phyloP scores from a whole-genome alignment of 2,329 filamentous ascomycete genomes.

The Venturiaceae sp. region DNA sequence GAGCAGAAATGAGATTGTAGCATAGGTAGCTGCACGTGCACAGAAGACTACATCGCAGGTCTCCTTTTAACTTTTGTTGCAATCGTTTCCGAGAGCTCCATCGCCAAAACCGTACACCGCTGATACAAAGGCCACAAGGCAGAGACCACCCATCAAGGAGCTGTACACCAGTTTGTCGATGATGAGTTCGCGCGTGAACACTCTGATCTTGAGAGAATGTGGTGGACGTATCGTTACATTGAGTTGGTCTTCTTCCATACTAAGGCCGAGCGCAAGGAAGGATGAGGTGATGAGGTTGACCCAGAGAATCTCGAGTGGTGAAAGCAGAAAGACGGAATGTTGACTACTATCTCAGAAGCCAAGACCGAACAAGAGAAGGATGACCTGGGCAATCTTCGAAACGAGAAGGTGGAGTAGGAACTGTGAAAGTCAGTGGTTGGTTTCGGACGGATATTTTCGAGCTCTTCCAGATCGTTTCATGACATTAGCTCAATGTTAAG shows the following conservation, averaged over 20 bases:
- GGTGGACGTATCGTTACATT: constrained; percentile 77
- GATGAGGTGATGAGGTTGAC: constrained; percentile 90
- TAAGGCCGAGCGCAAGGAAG: constrained; percentile 79
- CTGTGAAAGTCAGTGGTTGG: background rate
- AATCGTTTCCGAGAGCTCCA: constrained; percentile 47
- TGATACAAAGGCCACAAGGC: constrained; percentile 52
- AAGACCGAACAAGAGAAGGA: constrained; percentile 70
- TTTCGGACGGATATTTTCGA: constrained; percentile 18
- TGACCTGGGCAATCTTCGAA: constrained; percentile 77
- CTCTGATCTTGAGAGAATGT: constrained; percentile 48
- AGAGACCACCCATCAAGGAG: constrained; percentile 63
- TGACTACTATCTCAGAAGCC: constrained; percentile 63
- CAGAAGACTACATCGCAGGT: constrained; percentile 56
- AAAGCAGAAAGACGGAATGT: constrained; percentile 75
- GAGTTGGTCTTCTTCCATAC: constrained; percentile 63
- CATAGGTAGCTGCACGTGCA: constrained; percentile 66
- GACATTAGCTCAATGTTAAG: background rate
- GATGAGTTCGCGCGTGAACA: constrained; percentile 71
- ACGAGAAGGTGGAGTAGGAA: constrained; percentile 57
- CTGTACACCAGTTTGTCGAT: constrained; percentile 75
- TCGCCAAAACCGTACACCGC: constrained; percentile 54
- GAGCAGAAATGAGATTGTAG: constrained; percentile 63
- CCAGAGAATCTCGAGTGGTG: constrained; percentile 82
- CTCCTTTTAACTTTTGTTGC: constrained; percentile 48
- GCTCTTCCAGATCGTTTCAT: constrained; percentile 16